Evolutionary conservation across 176 grass and related monocot genomes (phyloP).

Genomic region (Chrysopogon serrulatus): DNA sequence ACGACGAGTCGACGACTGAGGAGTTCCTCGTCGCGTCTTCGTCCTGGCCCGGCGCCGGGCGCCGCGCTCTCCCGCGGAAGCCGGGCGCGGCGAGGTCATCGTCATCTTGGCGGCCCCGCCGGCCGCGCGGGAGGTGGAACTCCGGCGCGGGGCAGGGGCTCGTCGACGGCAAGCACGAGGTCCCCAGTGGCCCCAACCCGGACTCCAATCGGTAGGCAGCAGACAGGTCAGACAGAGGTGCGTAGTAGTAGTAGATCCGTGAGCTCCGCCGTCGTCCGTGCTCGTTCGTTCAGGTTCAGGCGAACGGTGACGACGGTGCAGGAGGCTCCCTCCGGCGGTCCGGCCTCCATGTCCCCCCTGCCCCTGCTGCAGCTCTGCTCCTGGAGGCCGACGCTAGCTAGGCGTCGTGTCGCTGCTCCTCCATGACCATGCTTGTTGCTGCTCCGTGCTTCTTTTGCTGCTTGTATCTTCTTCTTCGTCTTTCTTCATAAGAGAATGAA

Average conservation of each 20-base stretch:
- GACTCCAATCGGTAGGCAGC: conserved; percentile 57
- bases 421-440: background rate
- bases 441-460: background rate
- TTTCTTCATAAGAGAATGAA: background rate
- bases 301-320: background rate
- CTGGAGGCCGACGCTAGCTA: background rate
- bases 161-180: conserved; percentile 62
- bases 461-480: too few relatives aligned
- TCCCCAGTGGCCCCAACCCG: conserved; percentile 66
- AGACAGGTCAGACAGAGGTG: conserved; percentile 18
- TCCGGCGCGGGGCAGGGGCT: conserved; percentile 29
- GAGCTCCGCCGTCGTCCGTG: background rate
- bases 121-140: conserved; percentile 26
- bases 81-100: conserved; percentile 6
- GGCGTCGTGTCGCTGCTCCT: background rate
- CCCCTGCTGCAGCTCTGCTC: background rate
- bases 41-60: background rate
- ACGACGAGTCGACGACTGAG: background rate
- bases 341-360: too few relatives aligned
- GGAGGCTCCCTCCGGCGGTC: background rate
- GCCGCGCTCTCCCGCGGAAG: conserved; percentile 14
- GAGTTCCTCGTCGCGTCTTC: background rate
- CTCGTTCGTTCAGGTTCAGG: too few relatives aligned
- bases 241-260: too few relatives aligned
- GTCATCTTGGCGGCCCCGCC: background rate